Base-by-base conservation (phyloP, 305 asterid genomes). In the Plantago coronopus region DNA sequence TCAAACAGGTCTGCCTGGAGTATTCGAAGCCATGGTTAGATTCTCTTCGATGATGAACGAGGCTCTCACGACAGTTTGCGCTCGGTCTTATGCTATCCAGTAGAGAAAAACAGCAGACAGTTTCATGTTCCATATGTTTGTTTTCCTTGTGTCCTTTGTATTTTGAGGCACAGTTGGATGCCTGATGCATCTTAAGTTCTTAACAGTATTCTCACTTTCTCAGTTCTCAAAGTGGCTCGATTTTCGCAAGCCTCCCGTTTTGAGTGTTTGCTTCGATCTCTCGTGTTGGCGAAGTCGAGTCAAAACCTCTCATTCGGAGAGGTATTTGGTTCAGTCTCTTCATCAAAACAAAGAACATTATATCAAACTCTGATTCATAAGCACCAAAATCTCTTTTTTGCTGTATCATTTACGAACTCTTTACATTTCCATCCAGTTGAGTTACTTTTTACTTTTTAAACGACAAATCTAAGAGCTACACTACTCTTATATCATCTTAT, bases 1-100 rank as follows among this genome's bases (percentile, higher is more conserved):
- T 22, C 99, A 94, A 64, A 89, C 99, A 0, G 99, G 99, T 14
- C 62, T 94, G 79, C 99, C 99, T 0, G 96, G 97, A 27, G 99
- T 94, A 57, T 89, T 94, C 73, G 96, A 87, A 74, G 96, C 97
- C 9, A 78, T 89, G 97, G 83, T 96, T 53, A 90, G 97, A 61
- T 94, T 94, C 68, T 94, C 99, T 10, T 79, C 81, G 13, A 62
- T 90, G 74, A 76, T 90, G 69, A 79, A 83, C 3, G 97, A 85
- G 70, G 89, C 95, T 50, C 95, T 89, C 1, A 93, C 73, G 76
- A 61, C 79, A 1, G 99, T 81, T 22, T 94, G 99, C 77, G 81
- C 76, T 3, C 76, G 80, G 23, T 85, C 97, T 31, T 89, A 94
- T 67, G 78, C 94, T 27, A 94, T 94, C 67, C 78, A 83, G 68